Percentiles rank a stretch among this genome's conserved stretches.
phyloP scores from a whole-genome alignment of 257 asterid genomes.

The Lycium barbarum region DNA sequence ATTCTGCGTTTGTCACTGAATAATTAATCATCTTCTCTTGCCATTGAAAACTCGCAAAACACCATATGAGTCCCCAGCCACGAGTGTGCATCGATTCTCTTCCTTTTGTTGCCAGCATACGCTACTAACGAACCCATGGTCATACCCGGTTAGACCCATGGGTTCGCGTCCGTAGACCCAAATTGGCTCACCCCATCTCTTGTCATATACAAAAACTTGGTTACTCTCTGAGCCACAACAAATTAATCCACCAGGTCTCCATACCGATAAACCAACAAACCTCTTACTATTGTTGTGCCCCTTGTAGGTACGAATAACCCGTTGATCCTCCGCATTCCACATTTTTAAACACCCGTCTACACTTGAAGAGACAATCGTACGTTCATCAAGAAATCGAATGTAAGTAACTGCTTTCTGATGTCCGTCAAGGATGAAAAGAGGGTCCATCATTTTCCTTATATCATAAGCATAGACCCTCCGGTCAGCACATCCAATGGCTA shows the following conservation, averaged over 20 bases:
- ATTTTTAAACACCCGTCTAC: conserved; percentile 74
- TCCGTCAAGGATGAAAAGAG: conserved; percentile 62
- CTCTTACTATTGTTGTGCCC: conserved; percentile 78
- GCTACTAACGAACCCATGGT: conserved; percentile 63
- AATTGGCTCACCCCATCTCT: conserved; percentile 83
- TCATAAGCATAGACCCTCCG: conserved; percentile 70
- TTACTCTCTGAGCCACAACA: conserved; percentile 90
- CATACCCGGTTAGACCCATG: conserved; percentile 20
- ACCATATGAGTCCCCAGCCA: conserved; percentile 90
- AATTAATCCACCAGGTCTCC: conserved; percentile 76
- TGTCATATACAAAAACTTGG: conserved; percentile 77
- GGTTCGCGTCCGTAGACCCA: conserved; percentile 66
- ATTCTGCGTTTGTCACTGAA: not conserved
- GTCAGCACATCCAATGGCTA: conserved; percentile 82
- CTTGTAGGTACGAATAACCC: conserved; percentile 52
- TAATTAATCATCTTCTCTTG: conserved; percentile 26
- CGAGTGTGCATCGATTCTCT: conserved; percentile 70
- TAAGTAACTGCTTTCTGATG: conserved; percentile 76
- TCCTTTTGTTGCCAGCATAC: conserved; percentile 84
- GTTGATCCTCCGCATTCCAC: conserved; percentile 60
- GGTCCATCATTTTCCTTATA: conserved; percentile 53
- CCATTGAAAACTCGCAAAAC: conserved; percentile 75
- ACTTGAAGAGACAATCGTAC: conserved; percentile 65
- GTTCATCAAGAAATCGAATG: conserved; percentile 53
- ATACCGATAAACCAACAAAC: conserved; percentile 83